phyloP scores from a whole-genome alignment of 2,329 filamentous ascomycete species.

The Fusarium foetens region DNA sequence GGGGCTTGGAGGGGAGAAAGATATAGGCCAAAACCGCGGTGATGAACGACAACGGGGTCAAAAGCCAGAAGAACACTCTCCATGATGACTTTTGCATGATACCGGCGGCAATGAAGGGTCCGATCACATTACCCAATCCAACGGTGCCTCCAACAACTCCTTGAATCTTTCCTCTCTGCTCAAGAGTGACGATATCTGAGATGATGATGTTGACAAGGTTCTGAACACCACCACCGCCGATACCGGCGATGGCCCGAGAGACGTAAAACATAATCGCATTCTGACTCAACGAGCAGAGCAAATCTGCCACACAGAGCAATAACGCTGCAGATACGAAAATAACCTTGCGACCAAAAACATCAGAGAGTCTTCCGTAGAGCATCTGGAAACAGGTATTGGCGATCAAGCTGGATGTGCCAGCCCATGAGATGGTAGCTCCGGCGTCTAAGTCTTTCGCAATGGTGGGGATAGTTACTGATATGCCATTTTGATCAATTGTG shows the following conservation, averaged over 20 bases:
- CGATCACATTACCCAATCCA: background rate
- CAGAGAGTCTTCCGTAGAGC: background rate
- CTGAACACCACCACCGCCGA: background rate
- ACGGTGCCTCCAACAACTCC: background rate
- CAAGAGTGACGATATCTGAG: background rate
- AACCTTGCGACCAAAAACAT: slow-evolving; percentile 4
- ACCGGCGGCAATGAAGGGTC: background rate
- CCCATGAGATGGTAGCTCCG: background rate
- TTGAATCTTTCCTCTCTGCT: background rate
- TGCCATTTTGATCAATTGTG: background rate
- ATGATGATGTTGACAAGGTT: slow-evolving; percentile 2
- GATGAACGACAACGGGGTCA: background rate
- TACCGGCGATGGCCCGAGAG: background rate
- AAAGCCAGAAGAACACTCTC: background rate
- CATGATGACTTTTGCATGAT: background rate
- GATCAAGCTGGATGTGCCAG: background rate
- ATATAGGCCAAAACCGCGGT: rapidly evolving
- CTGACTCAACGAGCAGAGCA: background rate
- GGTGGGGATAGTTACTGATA: background rate
- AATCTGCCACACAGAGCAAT: background rate
- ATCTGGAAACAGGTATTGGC: slow-evolving; percentile 10
- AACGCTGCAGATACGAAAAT: background rate
- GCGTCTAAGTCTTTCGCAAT: background rate
- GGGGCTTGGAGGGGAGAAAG: background rate
- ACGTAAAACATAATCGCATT: background rate